phyloP scores from a whole-genome alignment of 2,329 filamentous ascomycete genomes.

The Alternaria sp. region DNA sequence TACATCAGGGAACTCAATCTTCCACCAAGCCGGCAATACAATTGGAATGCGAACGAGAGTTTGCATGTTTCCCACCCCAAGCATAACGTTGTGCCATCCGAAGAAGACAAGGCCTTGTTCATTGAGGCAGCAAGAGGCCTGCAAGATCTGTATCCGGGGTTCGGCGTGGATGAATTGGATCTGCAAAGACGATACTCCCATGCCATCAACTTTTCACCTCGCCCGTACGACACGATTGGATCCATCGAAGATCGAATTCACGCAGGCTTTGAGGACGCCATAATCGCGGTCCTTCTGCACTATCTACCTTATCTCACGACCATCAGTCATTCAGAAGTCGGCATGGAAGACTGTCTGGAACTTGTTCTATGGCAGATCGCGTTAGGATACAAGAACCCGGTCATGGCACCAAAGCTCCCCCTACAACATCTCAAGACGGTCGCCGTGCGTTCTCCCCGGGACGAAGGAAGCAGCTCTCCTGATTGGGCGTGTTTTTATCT shows the following conservation, averaged over 20 bases:
- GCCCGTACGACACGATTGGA: neutral
- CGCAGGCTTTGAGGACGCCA: constrained; percentile 7
- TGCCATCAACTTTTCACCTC: neutral
- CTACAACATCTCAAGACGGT: constrained; percentile 19
- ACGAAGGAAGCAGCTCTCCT: constrained; percentile 1
- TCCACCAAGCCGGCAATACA: neutral
- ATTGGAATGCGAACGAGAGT: neutral
- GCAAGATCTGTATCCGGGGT: constrained; percentile 1
- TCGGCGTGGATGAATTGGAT: neutral
- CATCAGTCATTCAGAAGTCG: constrained; percentile 13
- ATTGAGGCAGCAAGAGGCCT: constrained; percentile 3
- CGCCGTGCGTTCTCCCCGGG: constrained; percentile 13
- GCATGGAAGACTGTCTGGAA: neutral
- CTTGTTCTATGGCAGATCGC: constrained; percentile 6
- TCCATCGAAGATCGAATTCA: constrained; percentile 4
- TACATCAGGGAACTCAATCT: constrained; percentile 25
- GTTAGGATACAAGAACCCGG: constrained; percentile 8
- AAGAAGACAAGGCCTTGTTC: constrained; percentile 8
- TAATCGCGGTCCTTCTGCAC: constrained; percentile 18
- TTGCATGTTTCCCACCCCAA: neutral
- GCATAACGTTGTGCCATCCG: neutral
- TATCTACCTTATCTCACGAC: constrained; percentile 14
- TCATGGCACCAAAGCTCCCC: constrained; percentile 7
- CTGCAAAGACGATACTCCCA: neutral
- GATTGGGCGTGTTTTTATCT: constrained; percentile 19